phyloP scores from a whole-genome alignment of 2,329 filamentous ascomycete genomes.

The Pyrenophora teres region DNA sequence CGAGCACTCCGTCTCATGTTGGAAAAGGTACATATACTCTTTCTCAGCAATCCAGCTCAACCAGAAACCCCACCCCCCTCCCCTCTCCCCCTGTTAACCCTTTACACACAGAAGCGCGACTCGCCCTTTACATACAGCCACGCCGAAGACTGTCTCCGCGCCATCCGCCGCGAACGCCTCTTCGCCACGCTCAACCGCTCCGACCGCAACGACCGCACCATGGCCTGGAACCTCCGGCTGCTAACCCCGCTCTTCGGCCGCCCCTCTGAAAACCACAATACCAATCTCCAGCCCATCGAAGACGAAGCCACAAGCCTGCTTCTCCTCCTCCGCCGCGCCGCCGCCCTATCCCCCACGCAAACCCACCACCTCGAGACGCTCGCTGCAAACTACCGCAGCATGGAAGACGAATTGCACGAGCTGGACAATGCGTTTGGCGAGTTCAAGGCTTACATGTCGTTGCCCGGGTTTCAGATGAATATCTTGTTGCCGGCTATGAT shows the following conservation, averaged over 20 bases:
- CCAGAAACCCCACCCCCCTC: too few relatives aligned
- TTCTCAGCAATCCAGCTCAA: neutral
- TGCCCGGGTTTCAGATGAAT: constrained; percentile 11
- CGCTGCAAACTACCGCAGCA: constrained; percentile 21
- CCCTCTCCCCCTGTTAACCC: neutral
- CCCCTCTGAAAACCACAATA: constrained; percentile 9
- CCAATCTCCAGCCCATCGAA: constrained; percentile 23
- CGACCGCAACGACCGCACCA: constrained; percentile 17
- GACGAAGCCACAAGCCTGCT: constrained; percentile 23
- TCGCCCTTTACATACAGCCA: constrained; percentile 27
- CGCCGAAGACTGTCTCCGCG: constrained; percentile 36
- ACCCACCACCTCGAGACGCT: constrained; percentile 24
- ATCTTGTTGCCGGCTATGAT: constrained; percentile 1
- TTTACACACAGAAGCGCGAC: constrained; percentile 17
- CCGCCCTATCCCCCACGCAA: constrained; percentile 21
- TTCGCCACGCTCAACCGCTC: constrained; percentile 19
- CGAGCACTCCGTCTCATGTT: constrained; percentile 22
- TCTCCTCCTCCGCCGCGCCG: constrained; percentile 31
- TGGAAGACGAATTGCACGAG: constrained; percentile 17
- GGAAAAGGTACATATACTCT: constrained; percentile 19
- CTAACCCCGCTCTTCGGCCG: constrained; percentile 32
- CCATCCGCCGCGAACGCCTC: constrained; percentile 32
- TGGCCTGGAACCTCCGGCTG: constrained; percentile 29
- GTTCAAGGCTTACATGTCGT: constrained; percentile 22
- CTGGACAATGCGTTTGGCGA: constrained; percentile 13